phyloP scores from a whole-genome alignment of 352 stramenopile genomes.

The Globisporangium viniferum region DNA sequence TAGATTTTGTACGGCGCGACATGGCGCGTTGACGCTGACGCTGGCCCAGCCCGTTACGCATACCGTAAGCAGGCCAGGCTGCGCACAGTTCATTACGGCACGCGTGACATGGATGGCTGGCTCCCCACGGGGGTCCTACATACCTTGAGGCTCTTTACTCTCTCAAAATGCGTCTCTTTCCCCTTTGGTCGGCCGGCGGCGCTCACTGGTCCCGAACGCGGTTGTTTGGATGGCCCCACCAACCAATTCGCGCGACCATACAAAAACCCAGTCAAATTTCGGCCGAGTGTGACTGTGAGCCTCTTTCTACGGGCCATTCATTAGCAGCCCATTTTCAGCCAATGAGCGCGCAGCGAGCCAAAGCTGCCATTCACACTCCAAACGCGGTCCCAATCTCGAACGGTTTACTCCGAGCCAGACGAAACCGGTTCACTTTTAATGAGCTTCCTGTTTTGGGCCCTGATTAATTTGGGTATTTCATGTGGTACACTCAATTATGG shows the following conservation, averaged over 20 bases:
- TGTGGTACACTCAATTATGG: background rate
- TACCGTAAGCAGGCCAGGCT: background rate
- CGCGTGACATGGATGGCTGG: background rate
- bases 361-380: background rate
- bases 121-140: background rate
- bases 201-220: conserved; percentile 3
- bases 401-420: background rate
- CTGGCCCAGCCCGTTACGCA: background rate
- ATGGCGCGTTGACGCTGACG: background rate
- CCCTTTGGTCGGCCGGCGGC: conserved; percentile 4
- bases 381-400: background rate
- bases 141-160: conserved; percentile 26
- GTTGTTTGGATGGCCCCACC: conserved; percentile 11
- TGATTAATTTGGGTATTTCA: background rate
- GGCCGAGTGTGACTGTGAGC: no score
- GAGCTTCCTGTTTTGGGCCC: background rate
- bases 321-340: background rate
- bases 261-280: conserved; percentile 15
- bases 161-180: conserved; percentile 27
- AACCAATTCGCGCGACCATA: conserved; percentile 18
- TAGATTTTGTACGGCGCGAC: background rate
- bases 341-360: background rate
- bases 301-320: conserved; percentile 10
- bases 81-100: background rate
- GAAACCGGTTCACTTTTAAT: background rate